phyloP scores from a whole-genome alignment of 2,329 filamentous ascomycete genomes.

The Boeremia lycopersici region DNA sequence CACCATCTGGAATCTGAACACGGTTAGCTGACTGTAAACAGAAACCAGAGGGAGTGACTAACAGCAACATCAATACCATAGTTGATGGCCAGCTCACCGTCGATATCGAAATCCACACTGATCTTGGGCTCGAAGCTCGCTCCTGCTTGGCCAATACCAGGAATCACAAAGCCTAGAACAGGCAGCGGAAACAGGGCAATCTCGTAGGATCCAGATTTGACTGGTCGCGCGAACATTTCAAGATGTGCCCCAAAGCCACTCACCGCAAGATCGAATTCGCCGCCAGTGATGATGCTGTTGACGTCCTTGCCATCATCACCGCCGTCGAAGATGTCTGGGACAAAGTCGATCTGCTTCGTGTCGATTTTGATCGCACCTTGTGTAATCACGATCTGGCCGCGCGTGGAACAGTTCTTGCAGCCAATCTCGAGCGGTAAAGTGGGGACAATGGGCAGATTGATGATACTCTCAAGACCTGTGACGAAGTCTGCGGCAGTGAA shows the following conservation, averaged over 20 bases:
- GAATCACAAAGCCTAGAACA: conserved; percentile 42
- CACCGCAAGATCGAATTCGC: conserved; percentile 42
- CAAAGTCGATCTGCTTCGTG: conserved; percentile 28
- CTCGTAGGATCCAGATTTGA: conserved; percentile 28
- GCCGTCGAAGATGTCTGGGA: conserved; percentile 32
- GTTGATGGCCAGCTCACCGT: conserved; percentile 37
- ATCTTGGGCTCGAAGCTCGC: conserved; percentile 42
- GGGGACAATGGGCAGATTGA: conserved; percentile 17
- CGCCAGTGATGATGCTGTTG: conserved; percentile 38
- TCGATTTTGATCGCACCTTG: conserved; percentile 40
- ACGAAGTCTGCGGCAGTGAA: conserved; percentile 30
- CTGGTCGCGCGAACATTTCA: conserved; percentile 41
- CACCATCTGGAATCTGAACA: conserved; percentile 35
- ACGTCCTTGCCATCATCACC: conserved; percentile 32
- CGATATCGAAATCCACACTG: conserved; percentile 34
- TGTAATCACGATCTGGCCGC: conserved; percentile 39
- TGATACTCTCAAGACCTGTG: conserved; percentile 14
- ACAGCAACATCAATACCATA: conserved; percentile 48
- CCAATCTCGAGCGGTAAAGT: conserved; percentile 38
- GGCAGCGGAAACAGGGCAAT: conserved; percentile 34
- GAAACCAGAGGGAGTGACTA: conserved; percentile 8
- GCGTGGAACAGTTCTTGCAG: conserved; percentile 46
- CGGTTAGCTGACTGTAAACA: conserved; percentile 1
- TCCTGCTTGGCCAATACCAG: conserved; percentile 45
- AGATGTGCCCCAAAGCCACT: conserved; percentile 42